These are phyloP conservation scores for Saccharomycopsis schoenii DNA, from an alignment of 805 yeast genomes.

Conservation along the genomic window DNA sequence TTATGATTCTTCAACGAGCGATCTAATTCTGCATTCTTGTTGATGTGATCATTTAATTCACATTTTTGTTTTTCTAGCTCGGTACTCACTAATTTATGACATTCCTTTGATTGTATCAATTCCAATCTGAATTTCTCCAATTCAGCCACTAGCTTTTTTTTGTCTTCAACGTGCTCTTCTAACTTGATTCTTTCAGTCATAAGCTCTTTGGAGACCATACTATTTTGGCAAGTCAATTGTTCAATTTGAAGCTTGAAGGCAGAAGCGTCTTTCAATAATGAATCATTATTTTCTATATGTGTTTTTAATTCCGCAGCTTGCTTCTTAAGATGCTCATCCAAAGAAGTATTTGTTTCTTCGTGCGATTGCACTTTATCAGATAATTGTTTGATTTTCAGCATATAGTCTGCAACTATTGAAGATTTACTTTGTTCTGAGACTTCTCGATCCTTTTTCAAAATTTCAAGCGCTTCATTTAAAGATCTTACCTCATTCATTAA, in stretches of 20 bases:
- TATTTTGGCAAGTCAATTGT: background rate
- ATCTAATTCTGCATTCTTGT: background rate
- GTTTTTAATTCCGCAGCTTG: background rate
- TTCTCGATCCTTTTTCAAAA: background rate
- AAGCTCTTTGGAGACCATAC: background rate
- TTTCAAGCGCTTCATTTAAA: background rate
- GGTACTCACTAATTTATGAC: background rate
- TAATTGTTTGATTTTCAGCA: background rate
- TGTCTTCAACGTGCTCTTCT: background rate
- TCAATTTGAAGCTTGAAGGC: background rate
- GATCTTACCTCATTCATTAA: background rate
- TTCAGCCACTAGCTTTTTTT: background rate
- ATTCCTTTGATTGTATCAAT: background rate
- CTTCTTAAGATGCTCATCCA: constrained; percentile 4
- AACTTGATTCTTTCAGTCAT: background rate
- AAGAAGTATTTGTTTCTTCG: constrained; percentile 1
- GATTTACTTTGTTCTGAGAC: background rate
- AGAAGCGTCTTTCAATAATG: background rate
- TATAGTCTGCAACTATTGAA: background rate
- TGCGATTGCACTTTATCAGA: background rate
- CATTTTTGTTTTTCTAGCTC: background rate
- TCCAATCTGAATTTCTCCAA: background rate
- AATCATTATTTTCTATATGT: background rate
- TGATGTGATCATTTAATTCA: background rate
- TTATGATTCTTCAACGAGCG: background rate